Evolutionary conservation across 2,329 filamentous ascomycete species (phyloP).

Genomic region (Fusarium dimerum): DNA sequence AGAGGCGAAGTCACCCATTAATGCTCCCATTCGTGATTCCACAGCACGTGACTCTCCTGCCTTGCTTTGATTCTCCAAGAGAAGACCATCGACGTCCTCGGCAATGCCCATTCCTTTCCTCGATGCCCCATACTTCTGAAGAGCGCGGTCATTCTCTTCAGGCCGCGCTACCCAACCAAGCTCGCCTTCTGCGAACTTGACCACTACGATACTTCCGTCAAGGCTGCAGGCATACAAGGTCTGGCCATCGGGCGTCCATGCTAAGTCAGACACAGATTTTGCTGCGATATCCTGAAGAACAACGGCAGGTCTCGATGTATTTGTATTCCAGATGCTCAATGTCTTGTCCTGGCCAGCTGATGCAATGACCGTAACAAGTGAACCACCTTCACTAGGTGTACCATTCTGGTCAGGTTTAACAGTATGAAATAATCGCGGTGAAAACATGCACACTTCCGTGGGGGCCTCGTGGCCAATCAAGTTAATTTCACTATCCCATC

Average conservation of each 20-base stretch:
- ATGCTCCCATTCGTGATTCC: constrained; percentile 94
- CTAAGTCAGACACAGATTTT: constrained; percentile 91
- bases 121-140: constrained; percentile 90
- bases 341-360: constrained; percentile 97
- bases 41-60: constrained; percentile 86
- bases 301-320: constrained; percentile 85
- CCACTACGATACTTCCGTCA: constrained; percentile 82
- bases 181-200: constrained; percentile 83
- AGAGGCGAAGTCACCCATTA: constrained; percentile 82
- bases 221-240: constrained; percentile 83
- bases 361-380: constrained; percentile 86
- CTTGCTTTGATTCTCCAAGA: constrained; percentile 89
- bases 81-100: constrained; percentile 85
- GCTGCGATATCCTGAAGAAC: constrained; percentile 85
- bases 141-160: constrained; percentile 87
- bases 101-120: constrained; percentile 87
- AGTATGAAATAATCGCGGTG: constrained; percentile 82
- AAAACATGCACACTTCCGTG: constrained; percentile 96
- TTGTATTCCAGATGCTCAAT: constrained; percentile 96
- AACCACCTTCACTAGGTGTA: constrained; percentile 45
- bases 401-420: constrained; percentile 61
- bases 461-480: constrained; percentile 96
- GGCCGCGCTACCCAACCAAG: constrained; percentile 84
- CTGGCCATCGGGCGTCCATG: constrained; percentile 91
- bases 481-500: constrained; percentile 97